These are phyloP conservation scores for Erodium chrysanthum DNA, from an alignment of 441 rosid species.

Conservation along the genomic window DNA sequence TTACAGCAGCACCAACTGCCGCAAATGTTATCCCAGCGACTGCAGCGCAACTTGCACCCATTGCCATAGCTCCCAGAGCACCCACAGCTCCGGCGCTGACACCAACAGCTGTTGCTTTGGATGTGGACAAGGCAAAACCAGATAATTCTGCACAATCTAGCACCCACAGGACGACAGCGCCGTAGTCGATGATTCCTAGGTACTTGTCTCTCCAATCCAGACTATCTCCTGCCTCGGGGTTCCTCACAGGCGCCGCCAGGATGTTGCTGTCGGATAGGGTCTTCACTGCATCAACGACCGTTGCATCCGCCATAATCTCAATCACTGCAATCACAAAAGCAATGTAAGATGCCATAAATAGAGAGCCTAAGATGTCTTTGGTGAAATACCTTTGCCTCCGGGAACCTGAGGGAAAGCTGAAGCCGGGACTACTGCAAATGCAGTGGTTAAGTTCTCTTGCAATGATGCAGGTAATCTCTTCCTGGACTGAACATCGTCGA, in stretches of 20 bases:
- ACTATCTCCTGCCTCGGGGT: slow-evolving; percentile 32
- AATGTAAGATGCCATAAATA: no score
- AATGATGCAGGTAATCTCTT: slow-evolving; percentile 41
- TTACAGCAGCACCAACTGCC: slow-evolving; percentile 72
- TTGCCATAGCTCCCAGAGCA: slow-evolving; percentile 56
- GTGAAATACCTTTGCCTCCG: no score
- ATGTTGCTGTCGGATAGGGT: slow-evolving; percentile 64
- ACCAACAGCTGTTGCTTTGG: slow-evolving; percentile 56
- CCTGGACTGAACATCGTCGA: slow-evolving; percentile 43
- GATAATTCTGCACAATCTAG: slow-evolving; percentile 40
- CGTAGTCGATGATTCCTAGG: slow-evolving; percentile 65
- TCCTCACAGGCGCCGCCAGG: slow-evolving; percentile 65
- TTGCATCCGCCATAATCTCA: slow-evolving; percentile 58
- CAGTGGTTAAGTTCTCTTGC: slow-evolving; percentile 45
- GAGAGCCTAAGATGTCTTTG: no score
- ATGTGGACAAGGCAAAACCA: neutral
- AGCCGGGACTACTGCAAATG: slow-evolving; percentile 45
- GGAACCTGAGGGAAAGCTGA: slow-evolving; percentile 25
- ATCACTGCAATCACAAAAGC: slow-evolving; percentile 43
- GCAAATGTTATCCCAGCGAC: slow-evolving; percentile 48
- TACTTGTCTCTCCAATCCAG: slow-evolving; percentile 62
- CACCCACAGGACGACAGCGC: slow-evolving; percentile 69
- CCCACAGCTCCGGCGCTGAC: slow-evolving; percentile 57
- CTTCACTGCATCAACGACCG: slow-evolving; percentile 59
- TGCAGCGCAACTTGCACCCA: slow-evolving; percentile 63